Conservation (phyloP, 371 early-diverging fungal genomes). For the Syncephalis plumigaleata region DNA sequence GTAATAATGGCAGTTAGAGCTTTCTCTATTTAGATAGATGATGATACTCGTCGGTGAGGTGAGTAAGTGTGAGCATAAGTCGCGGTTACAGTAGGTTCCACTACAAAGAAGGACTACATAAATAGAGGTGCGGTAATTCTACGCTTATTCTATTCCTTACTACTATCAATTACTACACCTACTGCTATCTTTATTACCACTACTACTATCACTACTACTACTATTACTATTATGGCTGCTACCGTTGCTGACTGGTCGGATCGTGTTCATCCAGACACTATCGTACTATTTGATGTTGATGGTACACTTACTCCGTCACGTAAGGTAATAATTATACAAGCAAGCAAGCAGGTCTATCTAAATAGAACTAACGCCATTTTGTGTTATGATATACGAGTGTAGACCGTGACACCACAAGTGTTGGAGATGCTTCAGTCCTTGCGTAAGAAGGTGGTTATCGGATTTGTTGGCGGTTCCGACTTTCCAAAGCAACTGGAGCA, state of each 20-base stretch:
- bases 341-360: too few relatives aligned
- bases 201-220: too few relatives aligned
- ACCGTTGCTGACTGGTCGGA: slow-evolving; percentile 17
- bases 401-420: slow-evolving; percentile 56
- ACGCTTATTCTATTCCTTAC: too few relatives aligned
- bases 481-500: slow-evolving; percentile 97
- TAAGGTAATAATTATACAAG: slow-evolving; percentile 32
- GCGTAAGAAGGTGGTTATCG: slow-evolving; percentile 83
- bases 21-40: too few relatives aligned
- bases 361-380: not conserved
- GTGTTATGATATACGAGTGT: not conserved
- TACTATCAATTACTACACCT: too few relatives aligned
- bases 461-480: slow-evolving; percentile 99
- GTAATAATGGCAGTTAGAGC: too few relatives aligned
- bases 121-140: too few relatives aligned
- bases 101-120: too few relatives aligned
- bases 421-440: slow-evolving; percentile 57
- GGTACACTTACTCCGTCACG: slow-evolving; percentile 98
- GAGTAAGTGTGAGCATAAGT: too few relatives aligned
- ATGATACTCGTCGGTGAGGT: too few relatives aligned
- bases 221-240: not conserved
- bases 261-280: slow-evolving; percentile 57
- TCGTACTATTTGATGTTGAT: slow-evolving; percentile 98
- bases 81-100: too few relatives aligned
- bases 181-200: too few relatives aligned